These are phyloP conservation scores for Scheffersomyces spartinae DNA, from an alignment of 805 yeast species.

Conservation along the genomic window DNA sequence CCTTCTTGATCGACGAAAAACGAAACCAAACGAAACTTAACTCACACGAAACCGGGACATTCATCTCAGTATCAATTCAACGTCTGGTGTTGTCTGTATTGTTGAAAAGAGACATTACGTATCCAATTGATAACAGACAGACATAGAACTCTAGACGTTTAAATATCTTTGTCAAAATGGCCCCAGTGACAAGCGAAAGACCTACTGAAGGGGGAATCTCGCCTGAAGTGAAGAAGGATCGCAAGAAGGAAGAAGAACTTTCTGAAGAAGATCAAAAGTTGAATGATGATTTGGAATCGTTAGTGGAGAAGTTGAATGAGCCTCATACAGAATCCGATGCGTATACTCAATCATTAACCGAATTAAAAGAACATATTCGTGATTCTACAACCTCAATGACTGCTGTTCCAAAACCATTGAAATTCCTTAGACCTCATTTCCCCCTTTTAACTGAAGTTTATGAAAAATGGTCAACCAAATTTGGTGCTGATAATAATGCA, in stretches of 20 bases:
- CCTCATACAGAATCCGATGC: conserved; percentile 29
- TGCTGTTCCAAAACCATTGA: conserved; percentile 97
- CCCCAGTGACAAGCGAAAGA: conserved; percentile 29
- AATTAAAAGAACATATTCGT: conserved; percentile 67
- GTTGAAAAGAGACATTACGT: too few species aligned
- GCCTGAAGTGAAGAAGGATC: conserved; percentile 11
- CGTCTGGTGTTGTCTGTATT: too few species aligned
- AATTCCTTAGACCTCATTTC: conserved; percentile 84
- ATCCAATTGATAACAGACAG: too few species aligned
- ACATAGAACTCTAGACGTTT: background rate
- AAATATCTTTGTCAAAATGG: conserved; percentile 12
- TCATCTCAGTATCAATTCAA: too few species aligned
- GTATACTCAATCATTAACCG: conserved; percentile 51
- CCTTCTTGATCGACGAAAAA: too few species aligned
- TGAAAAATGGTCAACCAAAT: conserved; percentile 46
- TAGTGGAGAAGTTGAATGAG: conserved; percentile 70
- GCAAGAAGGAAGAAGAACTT: conserved; percentile 61
- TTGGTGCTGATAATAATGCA: conserved; percentile 18
- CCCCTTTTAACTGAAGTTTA: conserved; percentile 54
- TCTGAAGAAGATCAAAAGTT: conserved; percentile 88
- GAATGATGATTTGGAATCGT: conserved; percentile 73
- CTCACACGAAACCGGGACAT: too few species aligned
- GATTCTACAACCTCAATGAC: conserved; percentile 98
- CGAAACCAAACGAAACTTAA: too few species aligned
- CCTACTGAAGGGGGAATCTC: conserved; percentile 7